Conservation (phyloP, 1,284 basidiomycete species). For the Gymnopus androsaceus region DNA sequence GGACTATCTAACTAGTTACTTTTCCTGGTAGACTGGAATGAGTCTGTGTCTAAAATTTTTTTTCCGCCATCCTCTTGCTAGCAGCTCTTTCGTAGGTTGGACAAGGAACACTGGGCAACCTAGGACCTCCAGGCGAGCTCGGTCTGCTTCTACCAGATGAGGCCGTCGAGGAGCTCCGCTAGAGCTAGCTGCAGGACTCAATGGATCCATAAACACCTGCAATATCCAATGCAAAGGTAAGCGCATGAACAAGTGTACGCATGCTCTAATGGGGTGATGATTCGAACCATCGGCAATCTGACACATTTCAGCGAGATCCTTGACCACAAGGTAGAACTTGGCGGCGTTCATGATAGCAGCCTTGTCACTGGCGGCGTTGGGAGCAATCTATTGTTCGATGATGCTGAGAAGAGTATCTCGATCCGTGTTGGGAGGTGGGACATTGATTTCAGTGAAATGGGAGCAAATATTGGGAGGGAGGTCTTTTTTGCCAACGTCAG, state of each 20-base stretch:
- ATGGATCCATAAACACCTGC: constrained; percentile 76
- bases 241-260: constrained; percentile 90
- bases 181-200: too few relatives aligned
- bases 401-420: constrained; percentile 89
- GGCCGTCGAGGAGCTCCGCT: constrained; percentile 19
- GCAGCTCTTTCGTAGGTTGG: background rate
- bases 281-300: constrained; percentile 94
- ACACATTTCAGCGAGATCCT: constrained; percentile 75
- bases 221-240: constrained; percentile 89
- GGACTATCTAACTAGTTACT: too few relatives aligned
- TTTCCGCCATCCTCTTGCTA: too few relatives aligned
- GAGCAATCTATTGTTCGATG: constrained; percentile 89
- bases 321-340: constrained; percentile 87
- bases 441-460: constrained; percentile 95
- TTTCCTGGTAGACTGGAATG: too few relatives aligned
- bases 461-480: constrained; percentile 88
- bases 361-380: constrained; percentile 82
- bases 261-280: constrained; percentile 97
- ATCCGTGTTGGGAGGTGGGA: constrained; percentile 91
- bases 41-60: too few relatives aligned
- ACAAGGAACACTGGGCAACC: constrained; percentile 7
- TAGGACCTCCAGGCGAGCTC: constrained; percentile 50
- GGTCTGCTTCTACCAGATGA: constrained; percentile 40
- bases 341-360: constrained; percentile 89
- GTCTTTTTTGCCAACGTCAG: constrained; percentile 98